A percentile compares a stretch with the other conserved stretches of the same genome.
phyloP scores from a whole-genome alignment of 345 rosid species.

The Bretschneidera sinensis region DNA sequence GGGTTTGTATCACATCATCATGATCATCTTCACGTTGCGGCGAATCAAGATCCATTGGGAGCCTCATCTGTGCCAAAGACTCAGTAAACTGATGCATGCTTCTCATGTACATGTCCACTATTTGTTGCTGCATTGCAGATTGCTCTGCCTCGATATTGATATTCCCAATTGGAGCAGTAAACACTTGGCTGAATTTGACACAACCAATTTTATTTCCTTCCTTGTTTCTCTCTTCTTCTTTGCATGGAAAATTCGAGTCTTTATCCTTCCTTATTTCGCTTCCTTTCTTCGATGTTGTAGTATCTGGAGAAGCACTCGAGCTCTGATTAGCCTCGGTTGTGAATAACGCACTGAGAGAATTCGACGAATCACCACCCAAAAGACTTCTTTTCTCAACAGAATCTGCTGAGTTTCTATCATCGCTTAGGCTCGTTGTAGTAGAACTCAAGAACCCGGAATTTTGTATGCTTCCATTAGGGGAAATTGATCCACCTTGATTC shows the following conservation, averaged over 20 bases:
- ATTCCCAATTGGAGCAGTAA: constrained; percentile 38
- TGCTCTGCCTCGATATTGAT: constrained; percentile 61
- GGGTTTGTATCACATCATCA: constrained; percentile 37
- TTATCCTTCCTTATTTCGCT: constrained; percentile 23
- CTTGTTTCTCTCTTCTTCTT: constrained; percentile 22
- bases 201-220: constrained; percentile 15
- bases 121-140: constrained; percentile 88
- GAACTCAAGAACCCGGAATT: constrained; percentile 58
- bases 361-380: constrained; percentile 18
- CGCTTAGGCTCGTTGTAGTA: constrained; percentile 72
- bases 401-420: constrained; percentile 61
- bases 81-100: constrained; percentile 93
- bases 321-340: constrained; percentile 27
- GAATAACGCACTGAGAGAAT: constrained; percentile 19
- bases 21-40: constrained; percentile 28
- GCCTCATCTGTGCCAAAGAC: constrained; percentile 87
- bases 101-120: constrained; percentile 96
- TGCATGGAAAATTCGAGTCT: constrained; percentile 21
- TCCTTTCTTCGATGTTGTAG: constrained; percentile 49
- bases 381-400: constrained; percentile 43
- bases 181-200: constrained; percentile 25
- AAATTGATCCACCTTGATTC: constrained; percentile 20
- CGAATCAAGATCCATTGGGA: constrained; percentile 75
- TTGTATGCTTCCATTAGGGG: constrained; percentile 39
- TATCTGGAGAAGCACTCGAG: constrained; percentile 40